Percentiles rank a stretch among this genome's conserved stretches.
Conservation (phyloP, 495 filamentous ascomycete genomes). For the Penicillium daleae region DNA sequence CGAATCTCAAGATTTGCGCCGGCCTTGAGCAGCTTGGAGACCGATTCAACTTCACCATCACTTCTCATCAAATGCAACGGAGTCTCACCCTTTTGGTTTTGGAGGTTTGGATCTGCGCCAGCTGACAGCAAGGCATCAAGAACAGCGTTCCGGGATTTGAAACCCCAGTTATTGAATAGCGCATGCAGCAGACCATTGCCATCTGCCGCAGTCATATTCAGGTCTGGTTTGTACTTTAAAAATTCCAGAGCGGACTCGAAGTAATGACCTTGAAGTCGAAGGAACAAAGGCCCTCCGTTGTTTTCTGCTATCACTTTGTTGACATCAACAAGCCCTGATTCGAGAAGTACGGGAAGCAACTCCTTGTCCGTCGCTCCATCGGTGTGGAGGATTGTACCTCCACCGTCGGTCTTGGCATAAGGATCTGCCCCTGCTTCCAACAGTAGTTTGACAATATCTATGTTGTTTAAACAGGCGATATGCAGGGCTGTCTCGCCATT, state of each 20-base stretch:
- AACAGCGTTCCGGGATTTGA: not conserved
- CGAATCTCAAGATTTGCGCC: slow-evolving; percentile 27
- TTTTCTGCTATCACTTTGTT: not conserved
- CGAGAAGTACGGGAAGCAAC: not conserved
- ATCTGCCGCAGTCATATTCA: not conserved
- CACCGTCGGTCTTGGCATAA: slow-evolving; percentile 10
- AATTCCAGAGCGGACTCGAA: not conserved
- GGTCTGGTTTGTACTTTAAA: not conserved
- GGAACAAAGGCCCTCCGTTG: not conserved
- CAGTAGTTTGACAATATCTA: slow-evolving; percentile 12
- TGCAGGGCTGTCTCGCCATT: slow-evolving; percentile 22
- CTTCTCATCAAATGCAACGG: slow-evolving; percentile 12
- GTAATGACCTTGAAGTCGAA: not conserved
- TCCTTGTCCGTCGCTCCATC: not conserved
- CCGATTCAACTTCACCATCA: not conserved
- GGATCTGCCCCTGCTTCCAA: slow-evolving; percentile 27
- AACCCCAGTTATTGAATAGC: not conserved
- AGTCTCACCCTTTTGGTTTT: slow-evolving; percentile 20
- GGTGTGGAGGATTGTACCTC: slow-evolving; percentile 20
- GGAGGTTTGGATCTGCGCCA: slow-evolving; percentile 24
- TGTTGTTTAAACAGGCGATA: slow-evolving; percentile 10
- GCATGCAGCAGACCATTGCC: slow-evolving; percentile 15
- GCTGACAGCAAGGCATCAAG: slow-evolving; percentile 20
- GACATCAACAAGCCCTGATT: slow-evolving; percentile 16
- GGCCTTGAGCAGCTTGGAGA: slow-evolving; percentile 19